A percentile compares a stretch with the other conserved stretches of the same genome.
phyloP scores from a whole-genome alignment of 805 yeast species.

The Candida succiphila region DNA sequence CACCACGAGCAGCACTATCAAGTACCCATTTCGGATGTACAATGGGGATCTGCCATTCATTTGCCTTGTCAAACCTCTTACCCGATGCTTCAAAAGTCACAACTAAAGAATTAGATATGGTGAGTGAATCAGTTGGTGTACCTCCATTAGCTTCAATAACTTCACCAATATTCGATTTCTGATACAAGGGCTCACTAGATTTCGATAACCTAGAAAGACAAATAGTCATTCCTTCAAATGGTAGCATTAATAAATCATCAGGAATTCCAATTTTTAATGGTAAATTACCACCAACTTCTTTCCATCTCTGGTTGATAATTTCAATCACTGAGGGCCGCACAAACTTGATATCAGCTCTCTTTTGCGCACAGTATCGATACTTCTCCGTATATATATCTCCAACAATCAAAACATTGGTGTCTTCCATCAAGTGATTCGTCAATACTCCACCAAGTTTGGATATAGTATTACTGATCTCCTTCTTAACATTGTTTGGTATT shows the following conservation, averaged over 20 bases:
- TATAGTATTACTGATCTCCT: conserved; percentile 34
- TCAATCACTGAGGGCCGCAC: conserved; percentile 35
- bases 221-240: conserved; percentile 33
- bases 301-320: background rate
- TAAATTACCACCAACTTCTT: background rate
- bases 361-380: conserved; percentile 37
- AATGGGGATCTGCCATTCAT: conserved; percentile 41
- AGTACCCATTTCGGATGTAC: conserved; percentile 42
- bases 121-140: conserved; percentile 37
- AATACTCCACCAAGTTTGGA: conserved; percentile 49
- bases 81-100: conserved; percentile 44
- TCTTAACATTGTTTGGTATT: conserved; percentile 28
- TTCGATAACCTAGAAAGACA: conserved; percentile 32
- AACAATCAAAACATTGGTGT: conserved; percentile 48
- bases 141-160: conserved; percentile 39
- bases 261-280: no score
- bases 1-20: conserved; percentile 35
- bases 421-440: conserved; percentile 48
- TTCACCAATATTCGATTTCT: conserved; percentile 22
- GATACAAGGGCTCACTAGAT: conserved; percentile 11
- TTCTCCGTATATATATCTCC: conserved; percentile 50
- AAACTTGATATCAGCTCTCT: conserved; percentile 48
- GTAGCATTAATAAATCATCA: conserved; percentile 25
- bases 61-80: conserved; percentile 39
- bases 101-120: conserved; percentile 31